phyloP scores from a whole-genome alignment of 371 early-diverging fungal species.

The Nematocida displodere region DNA sequence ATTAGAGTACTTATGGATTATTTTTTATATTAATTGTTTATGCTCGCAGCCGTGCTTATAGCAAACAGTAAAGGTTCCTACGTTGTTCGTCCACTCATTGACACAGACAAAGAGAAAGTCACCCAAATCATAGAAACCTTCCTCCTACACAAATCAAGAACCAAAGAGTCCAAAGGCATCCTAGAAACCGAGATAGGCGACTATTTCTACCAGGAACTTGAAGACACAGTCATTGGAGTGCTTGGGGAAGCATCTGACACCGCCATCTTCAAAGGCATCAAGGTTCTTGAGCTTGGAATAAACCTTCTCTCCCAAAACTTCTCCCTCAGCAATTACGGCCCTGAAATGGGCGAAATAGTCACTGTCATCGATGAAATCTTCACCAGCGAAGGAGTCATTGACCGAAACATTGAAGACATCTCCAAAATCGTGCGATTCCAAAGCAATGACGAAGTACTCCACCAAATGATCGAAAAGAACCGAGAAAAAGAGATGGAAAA shows the following conservation, averaged over 20 bases:
- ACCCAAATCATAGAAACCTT: slow-evolving; percentile 20
- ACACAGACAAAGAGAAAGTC: slow-evolving; percentile 26
- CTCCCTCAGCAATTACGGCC: background rate
- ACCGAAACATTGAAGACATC: slow-evolving; percentile 38
- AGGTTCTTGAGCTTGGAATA: slow-evolving; percentile 23
- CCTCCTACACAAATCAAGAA: slow-evolving; percentile 3
- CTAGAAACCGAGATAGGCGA: slow-evolving; percentile 22
- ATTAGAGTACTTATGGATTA: background rate
- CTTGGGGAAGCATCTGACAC: slow-evolving; percentile 27
- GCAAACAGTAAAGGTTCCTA: slow-evolving; percentile 18
- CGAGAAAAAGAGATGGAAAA: slow-evolving; percentile 48
- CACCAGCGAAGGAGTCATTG: slow-evolving; percentile 24
- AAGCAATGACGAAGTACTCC: slow-evolving; percentile 50
- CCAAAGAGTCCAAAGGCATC: background rate
- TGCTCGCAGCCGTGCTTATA: slow-evolving; percentile 48
- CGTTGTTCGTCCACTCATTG: slow-evolving; percentile 23
- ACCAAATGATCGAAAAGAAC: slow-evolving; percentile 38
- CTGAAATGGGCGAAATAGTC: slow-evolving; percentile 8
- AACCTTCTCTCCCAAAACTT: background rate
- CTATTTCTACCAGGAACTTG: slow-evolving; percentile 50
- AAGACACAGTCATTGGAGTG: background rate
- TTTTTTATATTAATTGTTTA: background rate
- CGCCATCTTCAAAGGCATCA: slow-evolving; percentile 5
- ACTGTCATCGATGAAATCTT: slow-evolving; percentile 34
- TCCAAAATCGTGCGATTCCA: background rate